Percentiles rank a stretch among this genome's conserved stretches.
phyloP scores from a whole-genome alignment of 352 stramenopile species.

The Phytophthora capsici region DNA sequence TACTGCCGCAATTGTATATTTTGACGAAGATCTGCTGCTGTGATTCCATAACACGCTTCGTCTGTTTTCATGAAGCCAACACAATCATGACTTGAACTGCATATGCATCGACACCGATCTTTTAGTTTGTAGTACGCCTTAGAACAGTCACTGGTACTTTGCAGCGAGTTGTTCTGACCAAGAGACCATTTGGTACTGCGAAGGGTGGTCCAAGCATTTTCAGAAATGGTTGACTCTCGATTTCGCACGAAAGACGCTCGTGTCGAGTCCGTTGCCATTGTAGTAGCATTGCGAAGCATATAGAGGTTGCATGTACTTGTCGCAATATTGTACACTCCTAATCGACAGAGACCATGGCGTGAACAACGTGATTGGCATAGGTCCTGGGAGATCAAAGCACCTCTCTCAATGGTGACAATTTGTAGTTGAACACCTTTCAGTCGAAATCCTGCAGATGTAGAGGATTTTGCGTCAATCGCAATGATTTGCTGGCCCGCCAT shows the following conservation, averaged over 20 bases:
- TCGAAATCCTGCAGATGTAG: slow-evolving; percentile 43
- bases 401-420: slow-evolving; percentile 46
- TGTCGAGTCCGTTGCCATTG: slow-evolving; percentile 32
- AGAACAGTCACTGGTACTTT: slow-evolving; percentile 34
- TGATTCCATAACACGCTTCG: slow-evolving; percentile 49
- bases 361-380: slow-evolving; percentile 46
- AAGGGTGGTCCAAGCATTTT: slow-evolving; percentile 53
- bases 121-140: slow-evolving; percentile 35
- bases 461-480: slow-evolving; percentile 47
- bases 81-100: slow-evolving; percentile 38
- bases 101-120: slow-evolving; percentile 59
- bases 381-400: slow-evolving; percentile 44
- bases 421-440: slow-evolving; percentile 44
- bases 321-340: slow-evolving; percentile 42
- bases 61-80: slow-evolving; percentile 50
- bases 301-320: slow-evolving; percentile 52
- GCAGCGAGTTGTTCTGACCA: slow-evolving; percentile 39
- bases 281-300: slow-evolving; percentile 42
- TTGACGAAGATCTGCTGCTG: slow-evolving; percentile 42
- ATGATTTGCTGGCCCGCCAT: slow-evolving; percentile 34
- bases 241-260: slow-evolving; percentile 33
- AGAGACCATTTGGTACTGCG: slow-evolving; percentile 43
- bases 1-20: slow-evolving; percentile 42
- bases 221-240: slow-evolving; percentile 31
- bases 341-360: slow-evolving; percentile 53